These are phyloP conservation scores for Tubosaeta brunneosetosa DNA, from an alignment of 768 basidiomycete genomes.

Conservation along the genomic window DNA sequence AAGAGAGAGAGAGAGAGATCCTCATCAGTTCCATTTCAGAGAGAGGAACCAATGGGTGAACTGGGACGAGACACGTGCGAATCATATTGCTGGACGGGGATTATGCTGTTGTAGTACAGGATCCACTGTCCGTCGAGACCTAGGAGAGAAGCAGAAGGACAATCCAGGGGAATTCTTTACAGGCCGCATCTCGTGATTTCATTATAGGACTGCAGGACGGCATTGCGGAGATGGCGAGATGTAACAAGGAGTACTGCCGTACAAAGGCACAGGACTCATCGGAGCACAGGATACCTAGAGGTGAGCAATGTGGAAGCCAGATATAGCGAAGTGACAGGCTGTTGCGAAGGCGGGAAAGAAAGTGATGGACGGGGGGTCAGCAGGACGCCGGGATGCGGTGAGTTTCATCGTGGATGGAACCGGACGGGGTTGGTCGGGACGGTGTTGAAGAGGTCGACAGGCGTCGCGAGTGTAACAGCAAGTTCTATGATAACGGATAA, in stretches of 20 bases:
- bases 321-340: conserved; percentile 4
- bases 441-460: conserved; percentile 1
- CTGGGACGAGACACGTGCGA: conserved; percentile 12
- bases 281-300: not conserved
- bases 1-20: not conserved
- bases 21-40: not conserved
- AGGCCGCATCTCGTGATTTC: conserved; percentile 24
- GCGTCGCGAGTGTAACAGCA: not conserved
- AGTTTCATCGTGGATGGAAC: conserved; percentile 12
- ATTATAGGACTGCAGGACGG: conserved; percentile 18
- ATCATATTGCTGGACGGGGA: conserved; percentile 17
- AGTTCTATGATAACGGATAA: not conserved
- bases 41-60: not conserved
- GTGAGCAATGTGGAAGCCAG: not conserved
- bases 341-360: not conserved
- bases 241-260: conserved; percentile 6
- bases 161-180: conserved; percentile 17
- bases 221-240: conserved; percentile 25
- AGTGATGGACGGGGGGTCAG: too few species aligned
- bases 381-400: not conserved
- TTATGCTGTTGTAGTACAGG: conserved; percentile 9
- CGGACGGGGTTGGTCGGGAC: conserved; percentile 14
- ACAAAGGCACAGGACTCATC: conserved; percentile 12
- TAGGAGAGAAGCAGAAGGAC: conserved; percentile 25
- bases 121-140: conserved; percentile 21